Conservation (phyloP, 352 stramenopile genomes). For the Peronosclerospora sorghi region DNA sequence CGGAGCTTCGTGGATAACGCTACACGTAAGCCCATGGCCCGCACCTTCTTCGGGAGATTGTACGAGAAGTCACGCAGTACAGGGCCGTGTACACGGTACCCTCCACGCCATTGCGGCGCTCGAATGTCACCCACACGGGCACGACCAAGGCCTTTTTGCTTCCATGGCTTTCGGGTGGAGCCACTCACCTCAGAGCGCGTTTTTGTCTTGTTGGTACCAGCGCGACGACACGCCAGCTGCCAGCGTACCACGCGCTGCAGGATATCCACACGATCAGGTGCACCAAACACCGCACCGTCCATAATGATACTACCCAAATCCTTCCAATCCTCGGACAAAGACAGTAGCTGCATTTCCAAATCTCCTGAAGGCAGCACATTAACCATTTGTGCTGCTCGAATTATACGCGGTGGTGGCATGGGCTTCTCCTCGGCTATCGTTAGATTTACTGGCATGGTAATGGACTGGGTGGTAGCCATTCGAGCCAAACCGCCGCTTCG, state of each 20-base stretch:
- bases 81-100: slow-evolving; percentile 75
- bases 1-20: slow-evolving; percentile 80
- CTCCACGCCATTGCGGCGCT: slow-evolving; percentile 76
- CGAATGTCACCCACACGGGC: slow-evolving; percentile 82
- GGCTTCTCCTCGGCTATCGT: slow-evolving; percentile 66
- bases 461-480: slow-evolving; percentile 13
- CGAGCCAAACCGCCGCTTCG: slow-evolving; percentile 30
- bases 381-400: slow-evolving; percentile 48
- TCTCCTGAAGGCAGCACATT: slow-evolving; percentile 42
- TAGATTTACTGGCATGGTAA: slow-evolving; percentile 45
- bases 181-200: slow-evolving; percentile 79
- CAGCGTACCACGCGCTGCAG: slow-evolving; percentile 83
- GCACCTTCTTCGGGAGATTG: slow-evolving; percentile 81
- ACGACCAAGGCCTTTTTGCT: slow-evolving; percentile 80
- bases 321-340: slow-evolving; percentile 32
- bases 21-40: slow-evolving; percentile 76
- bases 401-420: slow-evolving; percentile 45
- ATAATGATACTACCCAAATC: slow-evolving; percentile 41
- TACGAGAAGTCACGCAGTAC: slow-evolving; percentile 84
- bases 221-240: slow-evolving; percentile 74
- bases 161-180: slow-evolving; percentile 81
- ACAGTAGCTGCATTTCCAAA: slow-evolving; percentile 56
- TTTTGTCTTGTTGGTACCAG: slow-evolving; percentile 85
- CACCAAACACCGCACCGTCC: slow-evolving; percentile 61
- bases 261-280: slow-evolving; percentile 73